Evolutionary conservation across 106 monocot genomes (phyloP).

Genomic region (Platanthera zijinensis): DNA sequence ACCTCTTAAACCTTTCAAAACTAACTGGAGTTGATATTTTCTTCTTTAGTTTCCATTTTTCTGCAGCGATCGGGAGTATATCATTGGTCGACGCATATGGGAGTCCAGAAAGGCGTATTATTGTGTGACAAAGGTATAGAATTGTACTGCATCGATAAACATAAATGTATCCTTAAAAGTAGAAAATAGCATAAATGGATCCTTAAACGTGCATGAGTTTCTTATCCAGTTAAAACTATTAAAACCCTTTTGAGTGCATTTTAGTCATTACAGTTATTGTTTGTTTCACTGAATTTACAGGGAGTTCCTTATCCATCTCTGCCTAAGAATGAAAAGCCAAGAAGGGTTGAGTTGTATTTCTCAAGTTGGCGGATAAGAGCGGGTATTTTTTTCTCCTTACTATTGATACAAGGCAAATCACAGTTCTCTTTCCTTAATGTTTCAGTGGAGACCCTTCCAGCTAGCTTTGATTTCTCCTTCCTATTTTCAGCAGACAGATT

Average conservation of each 20-base stretch:
- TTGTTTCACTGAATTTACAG: constrained; percentile 28
- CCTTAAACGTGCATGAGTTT: background rate
- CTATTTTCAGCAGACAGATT: too few relatives aligned
- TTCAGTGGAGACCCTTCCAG: background rate
- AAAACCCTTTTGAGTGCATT: background rate
- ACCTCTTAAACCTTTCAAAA: constrained; percentile 1
- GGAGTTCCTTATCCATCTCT: constrained; percentile 67
- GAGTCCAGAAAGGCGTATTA: constrained; percentile 78
- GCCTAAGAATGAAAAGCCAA: constrained; percentile 67
- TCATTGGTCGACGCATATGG: constrained; percentile 89
- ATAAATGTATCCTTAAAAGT: too few relatives aligned
- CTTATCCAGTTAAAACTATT: background rate
- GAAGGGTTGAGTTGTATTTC: constrained; percentile 84
- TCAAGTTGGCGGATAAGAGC: constrained; percentile 93
- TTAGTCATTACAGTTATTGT: background rate
- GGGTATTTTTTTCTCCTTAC: constrained; percentile 33
- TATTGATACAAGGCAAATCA: background rate
- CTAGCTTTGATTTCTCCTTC: too few relatives aligned
- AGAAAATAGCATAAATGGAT: too few relatives aligned
- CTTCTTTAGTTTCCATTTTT: constrained; percentile 91
- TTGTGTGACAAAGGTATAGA: constrained; percentile 87
- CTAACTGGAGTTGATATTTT: constrained; percentile 12
- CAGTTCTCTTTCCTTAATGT: background rate
- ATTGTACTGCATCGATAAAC: background rate
- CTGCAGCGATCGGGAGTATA: constrained; percentile 94